Conservation (phyloP, 345 rosid species). For the Boechera retrofracta region DNA sequence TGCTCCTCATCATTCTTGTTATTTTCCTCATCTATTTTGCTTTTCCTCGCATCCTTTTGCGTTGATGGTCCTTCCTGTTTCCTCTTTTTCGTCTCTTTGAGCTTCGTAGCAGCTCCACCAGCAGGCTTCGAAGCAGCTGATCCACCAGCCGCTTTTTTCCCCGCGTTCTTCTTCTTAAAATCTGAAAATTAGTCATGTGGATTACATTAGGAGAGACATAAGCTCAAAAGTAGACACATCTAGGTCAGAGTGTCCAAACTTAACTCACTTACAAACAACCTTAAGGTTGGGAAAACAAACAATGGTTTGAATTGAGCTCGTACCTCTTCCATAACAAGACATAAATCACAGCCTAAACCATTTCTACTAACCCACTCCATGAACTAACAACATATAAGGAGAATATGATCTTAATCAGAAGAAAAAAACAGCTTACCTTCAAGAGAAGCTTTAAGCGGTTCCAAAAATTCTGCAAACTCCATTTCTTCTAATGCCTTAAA, state of each 20-base stretch:
- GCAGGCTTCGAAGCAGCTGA: slow-evolving; percentile 32
- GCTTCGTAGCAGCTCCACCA: slow-evolving; percentile 44
- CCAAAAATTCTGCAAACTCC: slow-evolving; percentile 67
- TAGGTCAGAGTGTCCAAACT: background rate
- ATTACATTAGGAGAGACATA: slow-evolving; percentile 1
- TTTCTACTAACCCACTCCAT: background rate
- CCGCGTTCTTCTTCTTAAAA: slow-evolving; percentile 68
- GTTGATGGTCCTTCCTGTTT: slow-evolving; percentile 49
- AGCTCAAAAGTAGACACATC: background rate
- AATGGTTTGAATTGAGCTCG: background rate
- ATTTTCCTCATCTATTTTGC: slow-evolving; percentile 33
- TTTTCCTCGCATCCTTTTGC: slow-evolving; percentile 46
- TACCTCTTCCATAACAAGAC: background rate
- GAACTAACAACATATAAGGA: background rate
- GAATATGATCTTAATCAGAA: background rate
- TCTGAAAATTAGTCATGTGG: slow-evolving; percentile 46
- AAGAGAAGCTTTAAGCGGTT: slow-evolving; percentile 67
- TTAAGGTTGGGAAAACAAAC: background rate
- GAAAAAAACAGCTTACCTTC: slow-evolving; percentile 42
- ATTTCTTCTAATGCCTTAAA: slow-evolving; percentile 67
- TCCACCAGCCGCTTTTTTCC: slow-evolving; percentile 55
- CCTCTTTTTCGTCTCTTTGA: slow-evolving; percentile 58
- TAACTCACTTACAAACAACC: slow-evolving; percentile 1
- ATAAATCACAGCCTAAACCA: background rate
- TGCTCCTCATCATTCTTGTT: slow-evolving; percentile 14